A percentile compares a stretch with the other conserved stretches of the same genome.
These are phyloP conservation scores for Schizosaccharomyces lindneri DNA, from an alignment of 805 yeast species.

Conservation along the genomic window DNA sequence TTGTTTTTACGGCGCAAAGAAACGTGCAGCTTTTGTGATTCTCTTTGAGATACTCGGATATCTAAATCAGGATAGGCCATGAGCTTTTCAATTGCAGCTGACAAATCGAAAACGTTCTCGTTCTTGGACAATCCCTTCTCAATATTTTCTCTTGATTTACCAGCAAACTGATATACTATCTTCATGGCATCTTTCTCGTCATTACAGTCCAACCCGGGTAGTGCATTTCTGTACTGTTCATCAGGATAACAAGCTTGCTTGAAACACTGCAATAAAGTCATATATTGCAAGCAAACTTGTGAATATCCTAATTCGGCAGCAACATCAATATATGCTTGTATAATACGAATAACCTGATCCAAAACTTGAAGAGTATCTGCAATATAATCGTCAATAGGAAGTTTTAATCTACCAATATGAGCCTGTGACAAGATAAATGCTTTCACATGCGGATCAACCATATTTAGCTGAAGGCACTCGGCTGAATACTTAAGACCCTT, in stretches of 20 bases:
- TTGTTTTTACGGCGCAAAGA: conserved; percentile 28
- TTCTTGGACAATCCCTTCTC: conserved; percentile 3
- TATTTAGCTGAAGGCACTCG: conserved; percentile 17
- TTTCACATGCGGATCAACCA: conserved; percentile 77
- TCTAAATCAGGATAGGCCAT: neutral
- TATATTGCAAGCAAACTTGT: conserved; percentile 32
- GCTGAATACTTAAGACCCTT: conserved; percentile 41
- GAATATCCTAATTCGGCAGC: conserved; percentile 62
- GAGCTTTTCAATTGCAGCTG: neutral
- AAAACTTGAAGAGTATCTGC: conserved; percentile 84
- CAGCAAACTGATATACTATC: conserved; percentile 4
- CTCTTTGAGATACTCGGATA: conserved; percentile 7
- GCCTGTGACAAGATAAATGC: conserved; percentile 52
- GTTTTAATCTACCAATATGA: conserved; percentile 39
- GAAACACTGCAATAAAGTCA: conserved; percentile 56
- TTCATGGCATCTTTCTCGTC: conserved; percentile 4
- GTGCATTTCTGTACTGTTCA: conserved; percentile 34
- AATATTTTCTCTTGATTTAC: conserved; percentile 3
- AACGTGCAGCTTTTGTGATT: conserved; percentile 21
- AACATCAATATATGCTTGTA: conserved; percentile 80
- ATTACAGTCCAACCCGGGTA: conserved; percentile 21
- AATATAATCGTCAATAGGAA: conserved; percentile 84
- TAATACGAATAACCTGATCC: conserved; percentile 80
- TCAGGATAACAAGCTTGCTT: conserved; percentile 80
- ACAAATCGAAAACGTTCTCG: neutral